Base-by-base conservation (phyloP, 2,329 filamentous ascomycete species). In the Metarhizium rileyi region DNA sequence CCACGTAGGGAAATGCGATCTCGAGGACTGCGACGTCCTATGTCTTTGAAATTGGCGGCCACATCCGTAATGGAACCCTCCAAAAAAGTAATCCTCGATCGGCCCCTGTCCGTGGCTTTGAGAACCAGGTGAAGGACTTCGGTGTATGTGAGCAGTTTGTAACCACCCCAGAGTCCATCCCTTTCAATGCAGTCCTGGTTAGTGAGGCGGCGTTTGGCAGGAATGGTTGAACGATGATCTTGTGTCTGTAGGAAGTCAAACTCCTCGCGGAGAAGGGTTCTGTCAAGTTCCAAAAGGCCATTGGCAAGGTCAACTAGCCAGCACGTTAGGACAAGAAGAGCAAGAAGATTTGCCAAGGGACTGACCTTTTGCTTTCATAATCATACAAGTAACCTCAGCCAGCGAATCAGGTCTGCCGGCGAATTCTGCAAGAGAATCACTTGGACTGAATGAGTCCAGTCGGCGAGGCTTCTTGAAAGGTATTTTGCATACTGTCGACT, bases 351-450 rank as follows among this genome's bases (percentile, higher is more conserved):
- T n/a, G 16, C 4, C 30, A 16, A 16, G 18, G 52, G 20, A 53
- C 61, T 22, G 55, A 66, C 64, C 62, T 45, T 64, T 64, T 1
- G 65, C 64, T 12, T 53, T 45, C 55, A 67, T 58, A 3, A 48
- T 9, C 20, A 47, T 20, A 25, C 46, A 40, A 25, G 49, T 38
- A 42, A 54, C 45, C 33, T 50, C 47, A n/a, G 49, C 52, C 42
- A 16, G 50, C 49, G 38, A 44, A 18, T 38, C 35, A 12, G 54
- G 54, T 14, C 5, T 12, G 22, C 47, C 52, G 18, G 7, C 41
- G 4, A 33, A 23, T 35, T 35, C 9, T n/a, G 35, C 9, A 1
- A 28, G 23, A 41, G 23, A 33, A 23, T 52, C 27, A 38, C 41
- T 42, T n/a, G 52, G 26, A 7, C 41, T 18, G 46, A 46, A 52